phyloP scores from a whole-genome alignment of 192 early-diverging fungal genomes.

The Gryganskiella cystojenkinii region DNA sequence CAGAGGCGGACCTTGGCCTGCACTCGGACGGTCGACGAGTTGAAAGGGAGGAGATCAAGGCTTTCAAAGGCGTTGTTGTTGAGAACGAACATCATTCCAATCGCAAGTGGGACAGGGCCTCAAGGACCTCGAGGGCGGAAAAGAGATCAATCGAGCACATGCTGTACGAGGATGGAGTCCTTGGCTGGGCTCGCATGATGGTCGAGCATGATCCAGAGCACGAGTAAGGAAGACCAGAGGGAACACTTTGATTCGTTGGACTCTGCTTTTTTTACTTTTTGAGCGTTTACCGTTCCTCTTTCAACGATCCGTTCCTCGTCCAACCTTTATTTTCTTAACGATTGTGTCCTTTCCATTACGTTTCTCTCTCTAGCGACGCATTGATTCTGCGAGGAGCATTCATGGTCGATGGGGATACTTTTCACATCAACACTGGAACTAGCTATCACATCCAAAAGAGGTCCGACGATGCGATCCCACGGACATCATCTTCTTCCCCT shows the following conservation, averaged over 20 bases:
- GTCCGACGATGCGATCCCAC: slow-evolving; percentile 60
- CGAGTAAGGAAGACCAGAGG: slow-evolving; percentile 9
- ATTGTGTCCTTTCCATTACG: not conserved
- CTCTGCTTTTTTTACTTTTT: not conserved
- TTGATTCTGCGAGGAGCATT: slow-evolving; percentile 72
- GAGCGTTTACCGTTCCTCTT: no score
- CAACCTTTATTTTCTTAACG: no score
- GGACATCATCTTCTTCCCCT: slow-evolving; percentile 27
- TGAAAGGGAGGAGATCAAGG: slow-evolving; percentile 56
- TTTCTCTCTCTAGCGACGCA: slow-evolving; percentile 32
- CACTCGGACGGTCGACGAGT: slow-evolving; percentile 8
- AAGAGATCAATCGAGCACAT: slow-evolving; percentile 43
- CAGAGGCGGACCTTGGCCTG: slow-evolving; percentile 55
- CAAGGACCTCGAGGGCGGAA: slow-evolving; percentile 24
- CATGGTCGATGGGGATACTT: slow-evolving; percentile 59
- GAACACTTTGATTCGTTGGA: not conserved
- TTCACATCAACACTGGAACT: slow-evolving; percentile 65
- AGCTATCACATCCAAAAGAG: slow-evolving; percentile 66
- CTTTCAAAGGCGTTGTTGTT: slow-evolving; percentile 66
- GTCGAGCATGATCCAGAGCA: slow-evolving; percentile 50
- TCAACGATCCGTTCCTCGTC: no score
- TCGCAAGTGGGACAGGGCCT: slow-evolving; percentile 37
- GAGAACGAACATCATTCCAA: slow-evolving; percentile 38
- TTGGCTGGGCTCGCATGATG: slow-evolving; percentile 67
- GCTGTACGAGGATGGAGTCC: slow-evolving; percentile 56